phyloP scores from a whole-genome alignment of 2,329 filamentous ascomycete genomes.

The Sarocladium kiliense region DNA sequence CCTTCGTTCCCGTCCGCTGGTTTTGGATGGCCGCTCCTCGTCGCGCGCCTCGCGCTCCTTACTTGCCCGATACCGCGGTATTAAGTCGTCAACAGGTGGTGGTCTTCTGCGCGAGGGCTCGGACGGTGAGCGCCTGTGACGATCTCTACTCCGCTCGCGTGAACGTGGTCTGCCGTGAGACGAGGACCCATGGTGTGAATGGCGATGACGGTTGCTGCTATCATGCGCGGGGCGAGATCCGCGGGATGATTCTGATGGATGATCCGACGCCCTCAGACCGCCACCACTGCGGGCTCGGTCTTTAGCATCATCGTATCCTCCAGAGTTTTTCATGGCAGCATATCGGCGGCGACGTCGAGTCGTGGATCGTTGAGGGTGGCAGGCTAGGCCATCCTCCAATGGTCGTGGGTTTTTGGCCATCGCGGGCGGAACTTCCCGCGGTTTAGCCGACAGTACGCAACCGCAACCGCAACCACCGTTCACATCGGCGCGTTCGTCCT shows the following conservation, averaged over 20 bases:
- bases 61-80: constrained; percentile 30
- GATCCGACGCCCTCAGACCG: constrained; percentile 26
- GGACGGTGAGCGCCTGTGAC: constrained; percentile 20
- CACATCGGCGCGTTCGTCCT: not conserved
- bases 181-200: constrained; percentile 15
- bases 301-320: constrained; percentile 30
- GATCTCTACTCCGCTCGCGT: constrained; percentile 32
- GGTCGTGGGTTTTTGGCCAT: not conserved
- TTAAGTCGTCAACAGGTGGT: constrained; percentile 26
- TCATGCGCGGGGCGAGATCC: constrained; percentile 24
- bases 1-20: constrained; percentile 15
- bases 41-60: constrained; percentile 24
- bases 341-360: constrained; percentile 29
- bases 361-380: not conserved
- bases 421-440: not conserved
- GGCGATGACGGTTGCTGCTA: constrained; percentile 25
- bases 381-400: not conserved
- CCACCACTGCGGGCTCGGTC: constrained; percentile 30
- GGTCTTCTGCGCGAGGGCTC: constrained; percentile 22
- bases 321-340: constrained; percentile 36
- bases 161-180: constrained; percentile 32
- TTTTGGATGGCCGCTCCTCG: constrained; percentile 18
- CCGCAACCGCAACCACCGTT: not conserved
- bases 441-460: not conserved
- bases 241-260: constrained; percentile 26